Evolutionary conservation across 495 filamentous ascomycete genomes (phyloP).

Genomic region (Eremomyces bilateralis): DNA sequence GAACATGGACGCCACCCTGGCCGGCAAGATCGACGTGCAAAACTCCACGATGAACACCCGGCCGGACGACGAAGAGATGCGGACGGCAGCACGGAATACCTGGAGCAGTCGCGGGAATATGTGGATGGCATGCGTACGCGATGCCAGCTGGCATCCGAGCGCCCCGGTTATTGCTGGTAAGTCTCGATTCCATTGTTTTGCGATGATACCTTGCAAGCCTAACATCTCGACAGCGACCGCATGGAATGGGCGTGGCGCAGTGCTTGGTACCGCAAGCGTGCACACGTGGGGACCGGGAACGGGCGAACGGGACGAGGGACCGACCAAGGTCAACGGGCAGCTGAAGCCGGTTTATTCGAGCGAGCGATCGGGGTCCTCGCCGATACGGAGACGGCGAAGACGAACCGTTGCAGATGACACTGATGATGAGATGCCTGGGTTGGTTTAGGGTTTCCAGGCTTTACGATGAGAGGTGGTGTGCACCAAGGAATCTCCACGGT

Average conservation of each 20-base stretch:
- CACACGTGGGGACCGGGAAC: constrained; percentile 57
- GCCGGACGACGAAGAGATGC: constrained; percentile 24
- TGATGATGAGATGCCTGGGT: no score
- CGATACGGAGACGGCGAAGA: no score
- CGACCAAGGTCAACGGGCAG: no score
- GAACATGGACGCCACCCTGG: constrained; percentile 84
- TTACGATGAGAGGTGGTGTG: no score
- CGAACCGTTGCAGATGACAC: no score
- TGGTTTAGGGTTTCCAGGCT: no score
- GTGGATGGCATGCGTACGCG: constrained; percentile 71
- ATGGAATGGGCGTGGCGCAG: constrained; percentile 52
- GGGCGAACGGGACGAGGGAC: constrained; percentile 40
- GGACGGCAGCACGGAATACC: constrained; percentile 16
- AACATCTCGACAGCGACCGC: constrained; percentile 40
- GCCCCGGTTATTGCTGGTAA: constrained; percentile 74
- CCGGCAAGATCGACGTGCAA: constrained; percentile 55
- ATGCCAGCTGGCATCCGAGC: constrained; percentile 88
- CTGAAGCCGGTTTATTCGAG: no score
- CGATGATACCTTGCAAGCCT: no score
- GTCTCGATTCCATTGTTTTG: constrained; percentile 7
- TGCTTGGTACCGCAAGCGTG: constrained; percentile 49
- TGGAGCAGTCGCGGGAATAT: constrained; percentile 15
- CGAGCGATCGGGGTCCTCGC: not conserved
- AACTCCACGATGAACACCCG: constrained; percentile 36
- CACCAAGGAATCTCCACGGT: no score